A percentile compares a stretch with the other conserved stretches of the same genome.
Conservation (phyloP, 1,139 yeast species). For the Kodamaea plutei region DNA sequence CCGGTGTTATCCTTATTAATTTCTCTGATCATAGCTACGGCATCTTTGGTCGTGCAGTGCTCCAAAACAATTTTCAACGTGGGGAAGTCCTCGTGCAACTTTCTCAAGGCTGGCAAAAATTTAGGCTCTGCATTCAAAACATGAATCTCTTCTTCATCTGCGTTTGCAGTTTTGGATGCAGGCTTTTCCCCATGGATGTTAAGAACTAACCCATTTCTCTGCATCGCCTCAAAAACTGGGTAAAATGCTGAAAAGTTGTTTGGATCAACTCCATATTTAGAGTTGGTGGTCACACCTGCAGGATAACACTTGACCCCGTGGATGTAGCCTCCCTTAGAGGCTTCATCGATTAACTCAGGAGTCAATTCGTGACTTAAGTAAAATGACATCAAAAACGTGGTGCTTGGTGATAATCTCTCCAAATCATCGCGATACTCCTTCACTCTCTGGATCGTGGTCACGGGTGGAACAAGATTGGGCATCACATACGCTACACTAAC, state of each 20-base stretch:
- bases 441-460: constrained; percentile 75
- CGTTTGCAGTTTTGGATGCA: constrained; percentile 33
- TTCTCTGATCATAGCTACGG: constrained; percentile 68
- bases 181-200: constrained; percentile 97
- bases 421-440: constrained; percentile 63
- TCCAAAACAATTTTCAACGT: constrained; percentile 81
- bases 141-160: constrained; percentile 54
- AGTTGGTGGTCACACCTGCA: constrained; percentile 97
- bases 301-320: constrained; percentile 94
- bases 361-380: constrained; percentile 75
- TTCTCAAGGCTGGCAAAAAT: constrained; percentile 84
- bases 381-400: constrained; percentile 88
- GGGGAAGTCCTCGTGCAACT: constrained; percentile 81
- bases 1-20: constrained; percentile 54
- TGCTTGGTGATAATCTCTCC: constrained; percentile 68
- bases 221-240: constrained; percentile 86
- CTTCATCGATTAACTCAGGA: constrained; percentile 77
- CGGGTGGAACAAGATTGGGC: constrained; percentile 95
- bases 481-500: constrained; percentile 85
- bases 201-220: constrained; percentile 68
- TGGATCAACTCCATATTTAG: constrained; percentile 88
- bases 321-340: constrained; percentile 68
- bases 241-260: constrained; percentile 85
- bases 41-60: constrained; percentile 91
- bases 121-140: constrained; percentile 91